A percentile compares a stretch with the other conserved stretches of the same genome.
These are phyloP conservation scores for Magnusiomyces tetraspermus DNA, from an alignment of 1,139 yeast genomes.

Conservation along the genomic window DNA sequence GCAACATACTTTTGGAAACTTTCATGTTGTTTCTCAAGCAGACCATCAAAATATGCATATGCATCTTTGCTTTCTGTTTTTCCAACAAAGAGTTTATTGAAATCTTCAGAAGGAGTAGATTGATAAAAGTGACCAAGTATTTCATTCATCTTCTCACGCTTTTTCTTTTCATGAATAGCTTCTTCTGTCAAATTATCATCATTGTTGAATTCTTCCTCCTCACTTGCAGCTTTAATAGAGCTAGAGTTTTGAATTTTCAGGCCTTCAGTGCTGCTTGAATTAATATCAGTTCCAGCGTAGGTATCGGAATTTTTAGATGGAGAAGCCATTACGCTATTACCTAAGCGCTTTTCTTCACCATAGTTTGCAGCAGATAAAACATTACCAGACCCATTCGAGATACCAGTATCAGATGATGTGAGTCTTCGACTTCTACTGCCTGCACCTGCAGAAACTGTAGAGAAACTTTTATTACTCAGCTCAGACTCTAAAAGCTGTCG, in stretches of 20 bases:
- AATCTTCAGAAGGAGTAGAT: background rate
- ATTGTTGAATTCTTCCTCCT: background rate
- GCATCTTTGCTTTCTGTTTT: background rate
- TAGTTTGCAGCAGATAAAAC: no score
- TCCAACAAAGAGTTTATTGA: background rate
- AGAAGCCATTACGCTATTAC: no score
- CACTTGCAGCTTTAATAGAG: background rate
- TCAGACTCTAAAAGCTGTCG: slow-evolving; percentile 6
- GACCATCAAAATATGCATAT: background rate
- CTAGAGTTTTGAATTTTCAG: background rate
- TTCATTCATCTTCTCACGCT: slow-evolving; percentile 17
- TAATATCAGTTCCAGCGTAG: background rate
- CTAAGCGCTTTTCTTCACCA: no score
- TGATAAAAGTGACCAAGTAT: slow-evolving; percentile 15
- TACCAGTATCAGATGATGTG: background rate
- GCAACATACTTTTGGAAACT: slow-evolving; percentile 8
- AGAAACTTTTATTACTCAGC: background rate
- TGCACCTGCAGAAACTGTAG: no score
- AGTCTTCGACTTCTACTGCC: background rate
- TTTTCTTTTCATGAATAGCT: slow-evolving; percentile 13
- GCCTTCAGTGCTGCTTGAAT: background rate
- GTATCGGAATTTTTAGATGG: no score
- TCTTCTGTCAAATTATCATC: background rate
- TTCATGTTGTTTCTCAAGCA: slow-evolving; percentile 7
- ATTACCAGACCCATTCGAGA: no score